Base-by-base conservation (phyloP, 768 basidiomycete genomes). In the Auricularia cornea region DNA sequence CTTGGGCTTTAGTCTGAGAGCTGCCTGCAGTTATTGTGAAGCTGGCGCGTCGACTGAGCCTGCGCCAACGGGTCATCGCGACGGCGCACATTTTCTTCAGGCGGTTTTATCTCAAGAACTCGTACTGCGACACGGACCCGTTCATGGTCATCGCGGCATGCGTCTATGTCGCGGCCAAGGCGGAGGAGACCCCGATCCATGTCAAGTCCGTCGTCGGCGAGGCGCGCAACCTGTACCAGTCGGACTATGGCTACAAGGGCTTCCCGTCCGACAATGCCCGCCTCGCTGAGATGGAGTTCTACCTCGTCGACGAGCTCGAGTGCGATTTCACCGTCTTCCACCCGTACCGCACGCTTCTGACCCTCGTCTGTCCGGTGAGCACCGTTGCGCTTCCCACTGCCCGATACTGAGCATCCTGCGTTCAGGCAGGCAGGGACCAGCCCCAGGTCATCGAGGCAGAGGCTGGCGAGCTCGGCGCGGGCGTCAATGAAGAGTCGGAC, bases 261-360 rank as follows among this genome's bases (percentile, higher is more conserved):
- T 96, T 97, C 70, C 85, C 90, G 0, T 83, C 89, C 0, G 94
- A 97, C 71, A 90, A 95, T 69, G 84, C 89, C 12, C 94, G 93
- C 70, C 79, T 99, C 16, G 97, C 95, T 3, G 97, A 99, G 73
- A 98, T 98, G 95, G 96, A 98, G 72, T 98, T 98, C 77, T 98
- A 96, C 76, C 86, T 98, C 11, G 88, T 99, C 28, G 93, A 93
- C 70, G 95, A 99, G 72, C 83, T 98, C 30, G 94, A 97, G 73
- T 98, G 96, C 70, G 93, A 98, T 74, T 78, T 99, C 51, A 73
- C 77, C 20, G 83, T 98, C 8, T 98, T 94, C 73, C 97, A 98
- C 72, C 96, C 97, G 0, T 99, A 99, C 75, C 87, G 94, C 60
- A 91, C 93, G 0, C 83, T 98, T 28, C 77, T 90, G 48, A 79